These are phyloP conservation scores for Candida tetrigidarum DNA, from an alignment of 1,139 yeast genomes.

Conservation along the genomic window DNA sequence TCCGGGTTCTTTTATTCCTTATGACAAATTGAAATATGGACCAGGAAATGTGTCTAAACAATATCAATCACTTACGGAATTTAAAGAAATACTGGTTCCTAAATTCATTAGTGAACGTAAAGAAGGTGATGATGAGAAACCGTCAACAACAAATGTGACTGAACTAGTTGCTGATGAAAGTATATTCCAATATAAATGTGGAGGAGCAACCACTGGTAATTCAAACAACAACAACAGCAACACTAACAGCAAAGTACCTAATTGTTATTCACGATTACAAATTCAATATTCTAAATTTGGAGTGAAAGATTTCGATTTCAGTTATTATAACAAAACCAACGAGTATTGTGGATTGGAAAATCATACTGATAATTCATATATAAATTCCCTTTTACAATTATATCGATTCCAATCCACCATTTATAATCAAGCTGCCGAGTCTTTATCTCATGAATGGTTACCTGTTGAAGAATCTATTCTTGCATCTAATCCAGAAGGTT, in stretches of 20 bases:
- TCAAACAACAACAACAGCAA: slow-evolving; percentile 26
- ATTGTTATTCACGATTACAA: slow-evolving; percentile 74
- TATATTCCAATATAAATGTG: slow-evolving; percentile 34
- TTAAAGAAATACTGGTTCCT: slow-evolving; percentile 41
- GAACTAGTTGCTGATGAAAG: slow-evolving; percentile 23
- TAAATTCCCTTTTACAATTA: slow-evolving; percentile 81
- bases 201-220: not conserved
- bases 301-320: slow-evolving; percentile 92
- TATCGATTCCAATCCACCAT: slow-evolving; percentile 77
- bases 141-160: slow-evolving; percentile 9
- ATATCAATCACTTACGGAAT: slow-evolving; percentile 47
- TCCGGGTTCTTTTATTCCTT: slow-evolving; percentile 35
- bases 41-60: slow-evolving; percentile 50
- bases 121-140: slow-evolving; percentile 11
- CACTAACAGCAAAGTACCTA: slow-evolving; percentile 59
- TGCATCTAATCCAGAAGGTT: slow-evolving; percentile 42
- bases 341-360: slow-evolving; percentile 85
- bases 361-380: slow-evolving; percentile 79
- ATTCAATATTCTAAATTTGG: slow-evolving; percentile 91
- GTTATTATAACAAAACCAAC: slow-evolving; percentile 72
- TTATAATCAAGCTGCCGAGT: slow-evolving; percentile 63
- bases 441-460: slow-evolving; percentile 62
- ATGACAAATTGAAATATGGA: slow-evolving; percentile 61
- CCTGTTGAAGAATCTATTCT: slow-evolving; percentile 42
- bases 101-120: slow-evolving; percentile 74